These are phyloP conservation scores for Peronosclerospora sorghi DNA, from an alignment of 352 stramenopile species.

Conservation along the genomic window DNA sequence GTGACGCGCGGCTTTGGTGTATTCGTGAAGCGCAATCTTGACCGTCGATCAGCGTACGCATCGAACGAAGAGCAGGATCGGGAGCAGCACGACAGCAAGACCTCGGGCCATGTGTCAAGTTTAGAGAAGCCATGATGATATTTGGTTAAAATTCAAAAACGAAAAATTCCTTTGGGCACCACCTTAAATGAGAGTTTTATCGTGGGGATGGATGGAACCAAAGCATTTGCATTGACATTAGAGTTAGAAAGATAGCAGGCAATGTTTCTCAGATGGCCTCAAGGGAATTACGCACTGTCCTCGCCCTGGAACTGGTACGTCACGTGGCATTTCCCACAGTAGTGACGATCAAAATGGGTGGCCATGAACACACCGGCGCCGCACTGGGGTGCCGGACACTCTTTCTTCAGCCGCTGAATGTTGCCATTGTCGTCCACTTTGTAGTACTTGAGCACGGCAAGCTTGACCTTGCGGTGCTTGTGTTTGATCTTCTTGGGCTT, in stretches of 20 bases:
- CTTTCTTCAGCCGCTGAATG: constrained; percentile 96
- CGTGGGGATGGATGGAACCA: constrained; percentile 33
- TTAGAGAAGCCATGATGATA: too few species aligned
- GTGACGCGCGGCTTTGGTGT: constrained; percentile 71
- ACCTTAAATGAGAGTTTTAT: too few species aligned
- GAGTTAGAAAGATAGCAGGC: constrained; percentile 4
- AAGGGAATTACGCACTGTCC: constrained; percentile 36
- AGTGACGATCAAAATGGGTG: constrained; percentile 98
- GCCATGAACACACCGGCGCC: constrained; percentile 99
- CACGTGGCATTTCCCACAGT: constrained; percentile 98
- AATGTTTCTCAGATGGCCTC: constrained; percentile 14
- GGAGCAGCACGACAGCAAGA: constrained; percentile 8
- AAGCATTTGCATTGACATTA: constrained; percentile 31
- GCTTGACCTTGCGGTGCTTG: constrained; percentile 95
- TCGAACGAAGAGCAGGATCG: constrained; percentile 3
- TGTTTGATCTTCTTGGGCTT: constrained; percentile 99
- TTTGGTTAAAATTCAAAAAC: too few species aligned
- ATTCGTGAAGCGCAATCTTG: constrained; percentile 71
- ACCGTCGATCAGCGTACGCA: constrained; percentile 29
- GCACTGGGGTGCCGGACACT: constrained; percentile 90
- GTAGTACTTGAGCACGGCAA: constrained; percentile 96
- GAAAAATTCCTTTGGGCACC: too few species aligned
- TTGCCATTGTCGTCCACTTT: constrained; percentile 94
- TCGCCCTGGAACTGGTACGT: constrained; percentile 90
- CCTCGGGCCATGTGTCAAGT: background rate